phyloP scores from a whole-genome alignment of 257 asterid genomes.

The Datura wrightii region DNA sequence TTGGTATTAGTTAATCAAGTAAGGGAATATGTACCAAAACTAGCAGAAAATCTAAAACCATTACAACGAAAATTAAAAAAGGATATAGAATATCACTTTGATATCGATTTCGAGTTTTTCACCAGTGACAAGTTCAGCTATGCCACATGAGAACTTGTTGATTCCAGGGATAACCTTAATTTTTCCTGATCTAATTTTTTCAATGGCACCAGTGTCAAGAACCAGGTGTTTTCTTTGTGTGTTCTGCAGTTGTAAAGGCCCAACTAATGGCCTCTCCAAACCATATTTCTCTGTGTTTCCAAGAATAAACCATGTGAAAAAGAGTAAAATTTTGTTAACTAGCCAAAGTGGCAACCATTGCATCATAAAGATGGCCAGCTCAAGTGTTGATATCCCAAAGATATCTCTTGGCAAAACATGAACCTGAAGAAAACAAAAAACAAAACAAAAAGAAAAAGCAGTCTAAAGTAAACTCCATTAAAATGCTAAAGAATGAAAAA shows the following conservation, averaged over 20 bases:
- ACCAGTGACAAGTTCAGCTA: constrained; percentile 56
- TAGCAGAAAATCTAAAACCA: too few relatives aligned
- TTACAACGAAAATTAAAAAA: too few relatives aligned
- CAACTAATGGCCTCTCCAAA: constrained; percentile 53
- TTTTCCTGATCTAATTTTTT: constrained; percentile 57
- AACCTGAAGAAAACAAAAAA: constrained; percentile 48
- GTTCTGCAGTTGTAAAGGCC: constrained; percentile 66
- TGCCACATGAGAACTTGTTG: constrained; percentile 41
- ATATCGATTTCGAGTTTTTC: constrained; percentile 49
- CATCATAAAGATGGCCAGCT: constrained; percentile 55
- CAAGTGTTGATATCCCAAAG: constrained; percentile 64
- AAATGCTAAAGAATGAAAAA: too few relatives aligned
- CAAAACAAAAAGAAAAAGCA: not conserved
- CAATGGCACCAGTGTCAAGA: constrained; percentile 63
- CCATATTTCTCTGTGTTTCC: constrained; percentile 61
- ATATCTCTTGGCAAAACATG: constrained; percentile 69
- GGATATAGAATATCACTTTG: too few relatives aligned
- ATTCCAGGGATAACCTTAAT: constrained; percentile 60
- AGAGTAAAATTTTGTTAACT: constrained; percentile 57
- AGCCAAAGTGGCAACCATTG: constrained; percentile 71
- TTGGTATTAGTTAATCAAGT: too few relatives aligned
- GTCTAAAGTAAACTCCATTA: not conserved
- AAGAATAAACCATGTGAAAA: constrained; percentile 54
- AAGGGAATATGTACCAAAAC: too few relatives aligned
- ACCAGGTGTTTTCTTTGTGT: constrained; percentile 67